These are phyloP conservation scores for Omphalotus guepiniiformis DNA, from an alignment of 768 basidiomycete species.

Conservation along the genomic window DNA sequence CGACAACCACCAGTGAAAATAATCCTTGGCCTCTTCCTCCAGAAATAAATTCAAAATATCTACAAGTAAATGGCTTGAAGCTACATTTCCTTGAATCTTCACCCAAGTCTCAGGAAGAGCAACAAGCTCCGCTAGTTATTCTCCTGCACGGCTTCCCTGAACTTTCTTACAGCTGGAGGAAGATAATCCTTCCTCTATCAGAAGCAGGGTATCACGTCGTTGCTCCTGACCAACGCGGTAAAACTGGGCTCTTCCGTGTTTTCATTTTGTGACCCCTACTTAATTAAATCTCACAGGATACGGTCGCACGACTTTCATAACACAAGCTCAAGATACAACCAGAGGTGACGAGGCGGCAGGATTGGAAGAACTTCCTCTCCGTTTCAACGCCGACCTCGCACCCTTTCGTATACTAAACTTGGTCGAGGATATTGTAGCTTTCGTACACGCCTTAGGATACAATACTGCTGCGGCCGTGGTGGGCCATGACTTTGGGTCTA, in stretches of 20 bases:
- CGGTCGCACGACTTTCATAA: conserved; percentile 35
- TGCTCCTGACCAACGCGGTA: conserved; percentile 57
- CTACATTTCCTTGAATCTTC: conserved; percentile 52
- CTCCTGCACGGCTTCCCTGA: conserved; percentile 68
- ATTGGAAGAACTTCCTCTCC: conserved; percentile 17
- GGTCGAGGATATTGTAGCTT: conserved; percentile 45
- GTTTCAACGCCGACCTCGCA: conserved; percentile 45
- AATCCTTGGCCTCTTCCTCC: conserved; percentile 16
- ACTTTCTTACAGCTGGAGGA: conserved; percentile 62
- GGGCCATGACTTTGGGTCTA: conserved; percentile 60
- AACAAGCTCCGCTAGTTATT: conserved; percentile 40
- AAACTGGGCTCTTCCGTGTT: too few species aligned
- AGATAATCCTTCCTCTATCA: conserved; percentile 47
- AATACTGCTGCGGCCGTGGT: conserved; percentile 42
- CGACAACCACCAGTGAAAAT: not conserved
- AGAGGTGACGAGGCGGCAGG: conserved; percentile 1
- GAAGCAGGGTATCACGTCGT: conserved; percentile 54
- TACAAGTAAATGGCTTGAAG: conserved; percentile 44
- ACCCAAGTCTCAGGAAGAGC: conserved; percentile 12
- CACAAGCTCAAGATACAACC: too few species aligned
- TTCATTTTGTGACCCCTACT: too few species aligned
- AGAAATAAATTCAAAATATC: conserved; percentile 32
- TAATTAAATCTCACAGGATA: too few species aligned
- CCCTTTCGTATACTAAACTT: conserved; percentile 50
- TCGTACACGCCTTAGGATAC: conserved; percentile 50